phyloP scores from a whole-genome alignment of 78 protist genomes.

The Dictyostelium intermedium region DNA sequence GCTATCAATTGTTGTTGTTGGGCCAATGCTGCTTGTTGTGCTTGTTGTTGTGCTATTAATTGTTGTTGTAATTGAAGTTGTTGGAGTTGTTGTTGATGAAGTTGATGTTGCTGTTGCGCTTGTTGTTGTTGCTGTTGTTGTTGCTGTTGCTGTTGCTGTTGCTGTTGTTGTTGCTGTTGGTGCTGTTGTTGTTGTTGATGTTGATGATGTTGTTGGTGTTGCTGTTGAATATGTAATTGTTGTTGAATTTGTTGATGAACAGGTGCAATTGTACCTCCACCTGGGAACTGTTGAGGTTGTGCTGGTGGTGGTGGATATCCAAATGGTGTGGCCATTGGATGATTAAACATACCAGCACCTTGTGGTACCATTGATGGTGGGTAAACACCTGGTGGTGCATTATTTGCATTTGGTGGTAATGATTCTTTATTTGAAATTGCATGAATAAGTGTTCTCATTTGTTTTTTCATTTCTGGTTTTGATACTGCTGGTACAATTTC shows the following conservation, averaged over 20 bases:
- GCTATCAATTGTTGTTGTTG: neutral
- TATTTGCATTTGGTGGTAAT: slow-evolving; percentile 9
- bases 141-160: neutral
- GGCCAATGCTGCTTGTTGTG: neutral
- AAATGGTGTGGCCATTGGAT: neutral
- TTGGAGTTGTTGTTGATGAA: neutral
- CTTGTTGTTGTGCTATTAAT: slow-evolving; percentile 3
- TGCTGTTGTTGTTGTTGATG: neutral
- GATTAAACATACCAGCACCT: neutral
- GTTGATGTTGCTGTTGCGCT: neutral
- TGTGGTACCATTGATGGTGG: neutral
- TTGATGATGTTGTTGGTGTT: neutral
- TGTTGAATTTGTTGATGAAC: slow-evolving; percentile 12
- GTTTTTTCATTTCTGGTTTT: slow-evolving; percentile 77
- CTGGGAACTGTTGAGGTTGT: neutral
- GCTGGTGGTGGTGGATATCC: neutral
- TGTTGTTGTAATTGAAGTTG: neutral
- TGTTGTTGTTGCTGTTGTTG: neutral
- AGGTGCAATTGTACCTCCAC: neutral
- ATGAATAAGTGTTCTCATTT: slow-evolving; percentile 62
- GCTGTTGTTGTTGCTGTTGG: neutral
- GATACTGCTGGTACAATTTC: slow-evolving; percentile 39
- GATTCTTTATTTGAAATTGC: slow-evolving; percentile 18
- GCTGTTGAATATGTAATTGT: neutral
- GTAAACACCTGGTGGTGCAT: neutral